A percentile compares a stretch with the other conserved stretches of the same genome.
Evolutionary conservation across 1,139 yeast species (phyloP).

Genomic region (Kurtzmaniella quercitrusa): DNA sequence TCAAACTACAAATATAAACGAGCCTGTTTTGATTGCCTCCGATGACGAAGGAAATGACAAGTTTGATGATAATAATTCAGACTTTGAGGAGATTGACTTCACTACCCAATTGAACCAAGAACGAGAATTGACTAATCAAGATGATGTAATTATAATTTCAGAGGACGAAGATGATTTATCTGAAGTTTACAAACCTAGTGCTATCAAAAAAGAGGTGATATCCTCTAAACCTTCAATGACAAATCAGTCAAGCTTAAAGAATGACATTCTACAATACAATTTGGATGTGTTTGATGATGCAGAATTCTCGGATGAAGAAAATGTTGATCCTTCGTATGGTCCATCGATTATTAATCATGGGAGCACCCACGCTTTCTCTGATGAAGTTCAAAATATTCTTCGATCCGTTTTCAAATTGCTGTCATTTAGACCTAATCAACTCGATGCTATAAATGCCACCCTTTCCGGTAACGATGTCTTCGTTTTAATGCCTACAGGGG

Average conservation of each 20-base stretch:
- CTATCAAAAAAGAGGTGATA: slow-evolving; percentile 7
- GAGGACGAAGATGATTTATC: slow-evolving; percentile 25
- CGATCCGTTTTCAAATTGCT: slow-evolving; percentile 57
- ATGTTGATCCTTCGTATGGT: slow-evolving; percentile 5
- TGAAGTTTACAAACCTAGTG: slow-evolving; percentile 5
- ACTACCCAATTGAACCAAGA: slow-evolving; percentile 43
- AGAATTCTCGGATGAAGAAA: slow-evolving; percentile 21
- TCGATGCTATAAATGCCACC: slow-evolving; percentile 82
- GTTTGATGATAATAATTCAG: slow-evolving; percentile 10
- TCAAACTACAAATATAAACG: neutral
- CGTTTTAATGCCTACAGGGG: slow-evolving; percentile 98
- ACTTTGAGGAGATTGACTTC: slow-evolving; percentile 22
- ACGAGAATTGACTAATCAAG: slow-evolving; percentile 27
- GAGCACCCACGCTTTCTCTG: slow-evolving; percentile 33
- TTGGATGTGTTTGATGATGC: slow-evolving; percentile 38
- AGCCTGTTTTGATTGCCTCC: neutral
- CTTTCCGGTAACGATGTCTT: slow-evolving; percentile 81
- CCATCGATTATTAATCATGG: slow-evolving; percentile 19
- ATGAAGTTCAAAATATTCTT: slow-evolving; percentile 60
- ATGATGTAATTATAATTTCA: slow-evolving; percentile 26
- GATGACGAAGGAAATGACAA: slow-evolving; percentile 7
- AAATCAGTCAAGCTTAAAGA: slow-evolving; percentile 2
- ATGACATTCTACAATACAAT: slow-evolving; percentile 13
- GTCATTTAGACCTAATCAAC: slow-evolving; percentile 77
- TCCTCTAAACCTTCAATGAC: slow-evolving; percentile 1